phyloP scores from a whole-genome alignment of 2,329 filamentous ascomycete species.

The Ophiostoma ulmi region DNA sequence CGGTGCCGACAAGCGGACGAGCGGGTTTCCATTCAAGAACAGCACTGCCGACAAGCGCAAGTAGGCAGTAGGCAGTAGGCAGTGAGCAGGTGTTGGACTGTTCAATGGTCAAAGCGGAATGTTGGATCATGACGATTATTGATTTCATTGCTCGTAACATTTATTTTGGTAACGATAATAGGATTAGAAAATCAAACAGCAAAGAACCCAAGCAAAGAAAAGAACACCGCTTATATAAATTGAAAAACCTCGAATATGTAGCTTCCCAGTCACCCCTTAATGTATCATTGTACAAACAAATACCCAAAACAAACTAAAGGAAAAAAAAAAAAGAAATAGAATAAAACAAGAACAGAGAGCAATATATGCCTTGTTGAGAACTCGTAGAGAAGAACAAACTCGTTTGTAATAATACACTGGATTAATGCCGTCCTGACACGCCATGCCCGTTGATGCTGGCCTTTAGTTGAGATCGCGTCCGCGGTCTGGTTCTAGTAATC shows the following conservation, averaged over 20 bases:
- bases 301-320: constrained; percentile 6
- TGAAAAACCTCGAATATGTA: constrained; percentile 1
- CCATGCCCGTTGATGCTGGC: not conserved
- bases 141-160: too few species aligned
- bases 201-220: not conserved
- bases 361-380: not conserved
- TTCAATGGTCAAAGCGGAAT: too few species aligned
- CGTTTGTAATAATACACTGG: constrained; percentile 11
- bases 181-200: not conserved
- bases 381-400: not conserved
- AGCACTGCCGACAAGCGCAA: constrained; percentile 34
- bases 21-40: constrained; percentile 40
- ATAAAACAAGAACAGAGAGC: not conserved
- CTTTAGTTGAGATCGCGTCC: not conserved
- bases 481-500: not conserved
- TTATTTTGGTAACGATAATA: not conserved
- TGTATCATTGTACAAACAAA: not conserved
- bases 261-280: constrained; percentile 2
- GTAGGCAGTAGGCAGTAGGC: not conserved
- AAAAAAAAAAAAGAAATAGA: not conserved
- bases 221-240: constrained; percentile 10
- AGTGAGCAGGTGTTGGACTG: too few species aligned
- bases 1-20: constrained; percentile 40
- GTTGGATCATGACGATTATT: too few species aligned
- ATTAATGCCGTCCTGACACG: not conserved